Percentiles rank a stretch among this genome's conserved stretches.
These are phyloP conservation scores for Plectosphaerella plurivora DNA, from an alignment of 2,329 filamentous ascomycete species.

Conservation along the genomic window DNA sequence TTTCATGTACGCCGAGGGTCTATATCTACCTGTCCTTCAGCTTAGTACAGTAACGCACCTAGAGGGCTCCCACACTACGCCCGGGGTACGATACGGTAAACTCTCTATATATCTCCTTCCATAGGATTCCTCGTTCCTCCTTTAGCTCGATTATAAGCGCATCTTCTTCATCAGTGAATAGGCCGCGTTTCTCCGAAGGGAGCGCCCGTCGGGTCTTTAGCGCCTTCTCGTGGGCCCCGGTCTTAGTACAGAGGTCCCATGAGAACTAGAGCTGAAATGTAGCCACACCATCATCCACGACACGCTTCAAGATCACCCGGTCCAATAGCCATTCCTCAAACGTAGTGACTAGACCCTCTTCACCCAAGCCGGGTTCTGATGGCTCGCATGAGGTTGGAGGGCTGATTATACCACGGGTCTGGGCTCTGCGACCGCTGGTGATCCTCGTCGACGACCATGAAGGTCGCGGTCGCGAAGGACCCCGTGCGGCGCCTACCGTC, in stretches of 20 bases:
- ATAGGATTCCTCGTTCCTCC: conserved; percentile 1
- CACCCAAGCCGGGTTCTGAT: neutral
- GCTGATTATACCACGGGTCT: neutral
- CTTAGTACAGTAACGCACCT: conserved; percentile 5
- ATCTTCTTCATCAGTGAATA: conserved; percentile 2
- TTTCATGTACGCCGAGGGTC: neutral
- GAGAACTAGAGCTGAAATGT: conserved; percentile 4
- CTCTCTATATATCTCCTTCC: conserved; percentile 1
- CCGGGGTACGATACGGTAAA: conserved; percentile 2
- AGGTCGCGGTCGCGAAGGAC: neutral
- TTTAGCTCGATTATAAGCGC: conserved; percentile 2
- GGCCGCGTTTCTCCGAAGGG: neutral
- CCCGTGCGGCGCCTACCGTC: neutral
- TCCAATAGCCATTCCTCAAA: conserved; percentile 4
- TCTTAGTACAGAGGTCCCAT: conserved; percentile 1
- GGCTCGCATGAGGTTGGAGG: neutral
- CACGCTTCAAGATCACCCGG: conserved; percentile 1
- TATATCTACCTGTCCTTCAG: conserved; percentile 1
- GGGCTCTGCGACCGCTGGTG: neutral
- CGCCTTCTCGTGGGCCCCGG: neutral
- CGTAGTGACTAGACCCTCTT: neutral
- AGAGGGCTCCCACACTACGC: neutral
- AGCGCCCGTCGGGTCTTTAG: neutral
- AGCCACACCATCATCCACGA: neutral
- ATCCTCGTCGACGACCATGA: neutral